Conservation (phyloP, 345 rosid genomes). For the Nephelium lappaceum region DNA sequence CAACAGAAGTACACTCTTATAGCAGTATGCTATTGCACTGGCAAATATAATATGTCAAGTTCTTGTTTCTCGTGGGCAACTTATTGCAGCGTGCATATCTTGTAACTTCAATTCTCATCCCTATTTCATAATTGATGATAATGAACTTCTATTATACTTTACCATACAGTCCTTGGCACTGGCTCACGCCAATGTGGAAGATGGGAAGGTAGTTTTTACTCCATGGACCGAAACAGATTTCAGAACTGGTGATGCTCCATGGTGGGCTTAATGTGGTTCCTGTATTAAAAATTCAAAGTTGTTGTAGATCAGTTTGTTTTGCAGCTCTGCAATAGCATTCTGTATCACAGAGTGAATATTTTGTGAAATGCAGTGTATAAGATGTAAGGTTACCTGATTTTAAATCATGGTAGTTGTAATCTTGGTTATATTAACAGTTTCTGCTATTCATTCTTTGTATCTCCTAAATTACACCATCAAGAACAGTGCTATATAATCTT, state of each 20-base stretch:
- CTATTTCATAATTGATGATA: not conserved
- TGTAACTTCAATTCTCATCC: not conserved
- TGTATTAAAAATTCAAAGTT: slow-evolving; percentile 11
- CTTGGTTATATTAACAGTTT: not conserved
- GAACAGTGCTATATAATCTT: not conserved
- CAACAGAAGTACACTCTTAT: too few relatives aligned
- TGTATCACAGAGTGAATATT: slow-evolving; percentile 9
- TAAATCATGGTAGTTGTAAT: slow-evolving; percentile 8
- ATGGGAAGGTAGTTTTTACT: slow-evolving; percentile 85
- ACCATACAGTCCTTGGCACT: slow-evolving; percentile 75
- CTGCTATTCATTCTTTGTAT: slow-evolving; percentile 10
- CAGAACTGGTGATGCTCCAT: slow-evolving; percentile 94
- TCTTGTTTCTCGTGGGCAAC: not conserved
- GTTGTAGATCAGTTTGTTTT: slow-evolving; percentile 8
- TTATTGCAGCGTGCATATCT: not conserved
- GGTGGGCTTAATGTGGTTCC: slow-evolving; percentile 68
- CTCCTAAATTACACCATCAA: slow-evolving; percentile 1
- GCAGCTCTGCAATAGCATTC: slow-evolving; percentile 11
- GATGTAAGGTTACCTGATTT: slow-evolving; percentile 4
- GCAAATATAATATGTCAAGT: not conserved
- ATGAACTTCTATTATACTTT: not conserved
- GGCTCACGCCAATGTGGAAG: slow-evolving; percentile 78
- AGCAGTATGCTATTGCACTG: too few relatives aligned
- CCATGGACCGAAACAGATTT: slow-evolving; percentile 96
- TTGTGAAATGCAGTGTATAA: slow-evolving; percentile 15